phyloP scores from a whole-genome alignment of 2,329 filamentous ascomycete genomes.

The Bertia moriformis region DNA sequence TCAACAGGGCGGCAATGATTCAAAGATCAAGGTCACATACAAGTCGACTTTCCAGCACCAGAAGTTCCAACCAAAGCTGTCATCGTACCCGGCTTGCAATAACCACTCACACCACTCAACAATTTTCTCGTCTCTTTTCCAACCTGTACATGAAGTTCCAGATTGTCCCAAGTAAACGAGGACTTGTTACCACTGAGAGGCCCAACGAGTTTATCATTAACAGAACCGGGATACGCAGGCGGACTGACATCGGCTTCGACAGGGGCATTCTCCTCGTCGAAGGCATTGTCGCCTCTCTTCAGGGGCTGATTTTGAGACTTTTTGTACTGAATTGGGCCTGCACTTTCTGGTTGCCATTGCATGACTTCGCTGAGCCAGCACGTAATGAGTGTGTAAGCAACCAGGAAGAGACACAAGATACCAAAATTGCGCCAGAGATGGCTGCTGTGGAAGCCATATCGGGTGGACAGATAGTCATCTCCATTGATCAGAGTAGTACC shows the following conservation, averaged over 20 bases:
- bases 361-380: slow-evolving; percentile 67
- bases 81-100: slow-evolving; percentile 61
- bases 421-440: slow-evolving; percentile 76
- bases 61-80: slow-evolving; percentile 72
- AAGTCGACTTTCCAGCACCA: slow-evolving; percentile 76
- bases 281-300: too few relatives aligned
- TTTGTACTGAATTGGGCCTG: slow-evolving; percentile 61
- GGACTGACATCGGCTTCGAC: slow-evolving; percentile 43
- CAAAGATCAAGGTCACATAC: too few relatives aligned
- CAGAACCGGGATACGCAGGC: slow-evolving; percentile 23
- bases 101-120: slow-evolving; percentile 44
- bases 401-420: slow-evolving; percentile 63
- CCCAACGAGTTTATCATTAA: not conserved
- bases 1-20: too few relatives aligned
- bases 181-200: slow-evolving; percentile 37
- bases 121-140: slow-evolving; percentile 38
- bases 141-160: slow-evolving; percentile 62
- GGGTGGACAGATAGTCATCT: slow-evolving; percentile 49
- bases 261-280: too few relatives aligned
- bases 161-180: slow-evolving; percentile 70
- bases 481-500: slow-evolving; percentile 54
- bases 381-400: slow-evolving; percentile 62
- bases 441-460: slow-evolving; percentile 49
- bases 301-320: too few relatives aligned
- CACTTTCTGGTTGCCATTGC: slow-evolving; percentile 68